phyloP scores from a whole-genome alignment of 306 rosid genomes.

The Medicago lupulina region DNA sequence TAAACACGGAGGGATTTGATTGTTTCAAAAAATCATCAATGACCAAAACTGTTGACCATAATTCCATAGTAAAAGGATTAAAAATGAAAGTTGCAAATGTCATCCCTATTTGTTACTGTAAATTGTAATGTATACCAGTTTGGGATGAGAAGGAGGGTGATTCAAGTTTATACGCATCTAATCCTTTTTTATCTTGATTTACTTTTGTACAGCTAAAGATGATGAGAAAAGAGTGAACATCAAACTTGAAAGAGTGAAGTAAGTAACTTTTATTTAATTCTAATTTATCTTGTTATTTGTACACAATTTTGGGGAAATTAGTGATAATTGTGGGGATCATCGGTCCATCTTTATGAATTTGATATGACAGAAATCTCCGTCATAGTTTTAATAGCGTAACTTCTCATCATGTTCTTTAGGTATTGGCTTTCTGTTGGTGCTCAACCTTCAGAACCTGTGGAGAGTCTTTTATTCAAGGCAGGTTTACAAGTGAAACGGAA shows the following conservation, averaged over 20 bases:
- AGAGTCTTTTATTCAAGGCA: conserved; percentile 68
- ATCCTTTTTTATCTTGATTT: conserved; percentile 37
- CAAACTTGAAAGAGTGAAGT: conserved; percentile 84
- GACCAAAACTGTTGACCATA: not conserved
- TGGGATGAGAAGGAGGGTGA: conserved; percentile 27
- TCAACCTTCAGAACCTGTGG: conserved; percentile 83
- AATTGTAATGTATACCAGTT: not conserved
- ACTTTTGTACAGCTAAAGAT: conserved; percentile 66
- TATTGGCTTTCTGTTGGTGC: conserved; percentile 98
- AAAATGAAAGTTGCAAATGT: not conserved
- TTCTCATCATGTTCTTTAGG: conserved; percentile 49
- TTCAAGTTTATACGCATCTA: conserved; percentile 23
- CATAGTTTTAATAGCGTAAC: not conserved
- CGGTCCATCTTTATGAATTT: conserved; percentile 16
- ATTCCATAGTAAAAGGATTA: conserved; percentile 1
- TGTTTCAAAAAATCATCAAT: not conserved
- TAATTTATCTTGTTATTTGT: not conserved
- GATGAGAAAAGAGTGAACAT: conserved; percentile 76
- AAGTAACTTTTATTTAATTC: conserved; percentile 46
- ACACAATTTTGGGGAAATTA: not conserved
- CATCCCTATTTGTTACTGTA: conserved; percentile 2
- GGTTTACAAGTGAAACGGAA: conserved; percentile 68
- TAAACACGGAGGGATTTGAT: not conserved
- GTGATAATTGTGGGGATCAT: not conserved
- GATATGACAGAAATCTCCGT: conserved; percentile 20